Evolutionary conservation across 2,329 filamentous ascomycete species (phyloP).

Genomic region (Diaporthe velutina): DNA sequence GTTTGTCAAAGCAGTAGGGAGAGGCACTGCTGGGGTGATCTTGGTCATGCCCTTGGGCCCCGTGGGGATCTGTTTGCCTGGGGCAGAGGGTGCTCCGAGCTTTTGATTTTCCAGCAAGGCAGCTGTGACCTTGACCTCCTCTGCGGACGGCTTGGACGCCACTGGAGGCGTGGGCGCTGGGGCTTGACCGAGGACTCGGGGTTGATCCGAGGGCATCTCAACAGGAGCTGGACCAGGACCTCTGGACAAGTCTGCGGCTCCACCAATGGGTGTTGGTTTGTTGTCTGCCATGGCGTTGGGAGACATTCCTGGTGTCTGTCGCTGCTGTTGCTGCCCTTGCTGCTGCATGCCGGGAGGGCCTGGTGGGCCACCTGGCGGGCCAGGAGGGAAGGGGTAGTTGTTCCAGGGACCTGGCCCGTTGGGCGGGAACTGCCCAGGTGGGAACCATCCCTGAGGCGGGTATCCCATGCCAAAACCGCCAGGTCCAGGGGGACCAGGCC

Average conservation of each 20-base stretch:
- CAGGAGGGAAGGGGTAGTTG: slow-evolving; percentile 71
- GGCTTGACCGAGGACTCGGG: slow-evolving; percentile 62
- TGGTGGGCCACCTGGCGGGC: slow-evolving; percentile 47
- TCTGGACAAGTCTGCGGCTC: slow-evolving; percentile 62
- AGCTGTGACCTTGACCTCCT: slow-evolving; percentile 65
- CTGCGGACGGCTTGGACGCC: slow-evolving; percentile 75
- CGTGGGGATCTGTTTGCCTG: slow-evolving; percentile 56
- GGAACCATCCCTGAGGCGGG: slow-evolving; percentile 82
- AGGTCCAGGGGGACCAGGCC: slow-evolving; percentile 50
- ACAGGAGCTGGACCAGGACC: slow-evolving; percentile 49
- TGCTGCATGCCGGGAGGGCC: slow-evolving; percentile 45
- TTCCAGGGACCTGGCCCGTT: slow-evolving; percentile 71
- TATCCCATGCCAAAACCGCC: slow-evolving; percentile 76
- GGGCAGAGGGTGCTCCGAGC: slow-evolving; percentile 37
- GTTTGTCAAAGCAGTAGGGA: slow-evolving; percentile 60
- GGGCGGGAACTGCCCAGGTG: slow-evolving; percentile 80
- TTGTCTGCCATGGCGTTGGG: slow-evolving; percentile 45
- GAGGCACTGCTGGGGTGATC: slow-evolving; percentile 75
- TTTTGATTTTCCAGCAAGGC: slow-evolving; percentile 61
- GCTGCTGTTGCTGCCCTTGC: slow-evolving; percentile 43
- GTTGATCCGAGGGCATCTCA: slow-evolving; percentile 64
- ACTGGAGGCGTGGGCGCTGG: slow-evolving; percentile 72
- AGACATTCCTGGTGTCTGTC: slow-evolving; percentile 45
- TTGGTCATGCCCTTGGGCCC: slow-evolving; percentile 64
- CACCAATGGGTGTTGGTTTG: slow-evolving; percentile 66